Base-by-base conservation (phyloP, 345 rosid species). In the Brassica incana region DNA sequence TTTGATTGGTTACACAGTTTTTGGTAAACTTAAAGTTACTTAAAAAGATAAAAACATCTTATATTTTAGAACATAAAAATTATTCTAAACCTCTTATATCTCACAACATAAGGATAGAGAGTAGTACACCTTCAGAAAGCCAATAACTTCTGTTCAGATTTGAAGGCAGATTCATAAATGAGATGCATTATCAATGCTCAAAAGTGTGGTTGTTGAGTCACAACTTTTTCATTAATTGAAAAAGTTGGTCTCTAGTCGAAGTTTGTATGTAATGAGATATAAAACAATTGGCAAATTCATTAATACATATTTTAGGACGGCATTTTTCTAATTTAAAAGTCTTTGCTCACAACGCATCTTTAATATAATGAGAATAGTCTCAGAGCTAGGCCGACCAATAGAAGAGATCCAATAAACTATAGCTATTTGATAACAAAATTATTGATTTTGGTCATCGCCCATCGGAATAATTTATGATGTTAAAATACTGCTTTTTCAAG, bases 181-280 rank as follows among this genome's bases (percentile, higher is more conserved):
- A 40, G 82, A 58, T 43, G 35, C 11, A 20, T 29, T 27, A 18
- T 40, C 32, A 78, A 72, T 66, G 81, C 68, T 48, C 5, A 15
- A 18, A 58, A 66, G 81, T 58, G 3, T 20, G 30, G 81, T 67
- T 72, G 77, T 58, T 73, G 77, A 38, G 72, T 38, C 29, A 36
- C 48, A 30, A 65, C 35, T 10, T 36, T 78, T 65, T 65, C 72
- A 65, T 78, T 66, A 66, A 29, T 40, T 61, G 30, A n/a, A 72
- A 66, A 59, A 30, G 73, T 78, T 60, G 15, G 23, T 14, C 58
- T 63, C 23, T 65, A 65, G 45, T 35, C 7, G 43, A 32, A 32
- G 43, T n/a, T 8, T 50, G 5, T n/a, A 64, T 32, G 38, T 59
- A 23, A 20, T 50, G 58, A 40, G 48, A 40, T 45, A 5, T n/a